Evolutionary conservation across 345 rosid species (phyloP).

Genomic region (Gossypium arboreum): DNA sequence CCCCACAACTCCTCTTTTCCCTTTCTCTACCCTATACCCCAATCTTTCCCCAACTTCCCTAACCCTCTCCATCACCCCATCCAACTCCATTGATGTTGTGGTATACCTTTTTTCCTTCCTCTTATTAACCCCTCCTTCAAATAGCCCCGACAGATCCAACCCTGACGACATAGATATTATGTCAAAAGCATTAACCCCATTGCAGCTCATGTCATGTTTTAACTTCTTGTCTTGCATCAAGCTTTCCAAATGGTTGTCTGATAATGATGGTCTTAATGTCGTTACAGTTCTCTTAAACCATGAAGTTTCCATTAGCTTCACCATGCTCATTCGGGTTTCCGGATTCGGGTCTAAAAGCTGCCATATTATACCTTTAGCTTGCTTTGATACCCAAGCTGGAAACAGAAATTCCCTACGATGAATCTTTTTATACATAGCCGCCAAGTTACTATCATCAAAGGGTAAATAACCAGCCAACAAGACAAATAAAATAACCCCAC

Average conservation of each 20-base stretch:
- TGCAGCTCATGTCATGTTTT: constrained; percentile 4
- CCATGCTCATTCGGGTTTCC: constrained; percentile 55
- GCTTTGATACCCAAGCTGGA: constrained; percentile 53
- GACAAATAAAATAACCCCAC: constrained; percentile 72
- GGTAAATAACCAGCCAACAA: constrained; percentile 58
- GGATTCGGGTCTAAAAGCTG: constrained; percentile 84
- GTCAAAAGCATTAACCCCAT: constrained; percentile 59
- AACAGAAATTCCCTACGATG: constrained; percentile 49
- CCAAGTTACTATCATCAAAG: constrained; percentile 53
- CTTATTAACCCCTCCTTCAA: constrained; percentile 31
- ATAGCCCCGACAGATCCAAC: constrained; percentile 63
- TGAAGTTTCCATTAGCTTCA: constrained; percentile 32
- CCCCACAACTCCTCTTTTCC: constrained; percentile 50
- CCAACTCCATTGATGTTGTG: constrained; percentile 46
- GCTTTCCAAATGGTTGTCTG: not conserved
- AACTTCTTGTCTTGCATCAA: constrained; percentile 21
- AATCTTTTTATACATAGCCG: constrained; percentile 53
- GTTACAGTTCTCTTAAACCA: constrained; percentile 55
- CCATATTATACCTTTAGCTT: constrained; percentile 44
- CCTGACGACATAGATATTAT: constrained; percentile 69
- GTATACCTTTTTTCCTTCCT: constrained; percentile 60
- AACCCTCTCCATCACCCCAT: constrained; percentile 51
- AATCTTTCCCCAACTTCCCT: constrained; percentile 55
- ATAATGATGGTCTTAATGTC: not conserved
- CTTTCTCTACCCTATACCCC: constrained; percentile 62